Evolutionary conservation across 805 yeast species (phyloP).

Genomic region (Suhomyces sp.): DNA sequence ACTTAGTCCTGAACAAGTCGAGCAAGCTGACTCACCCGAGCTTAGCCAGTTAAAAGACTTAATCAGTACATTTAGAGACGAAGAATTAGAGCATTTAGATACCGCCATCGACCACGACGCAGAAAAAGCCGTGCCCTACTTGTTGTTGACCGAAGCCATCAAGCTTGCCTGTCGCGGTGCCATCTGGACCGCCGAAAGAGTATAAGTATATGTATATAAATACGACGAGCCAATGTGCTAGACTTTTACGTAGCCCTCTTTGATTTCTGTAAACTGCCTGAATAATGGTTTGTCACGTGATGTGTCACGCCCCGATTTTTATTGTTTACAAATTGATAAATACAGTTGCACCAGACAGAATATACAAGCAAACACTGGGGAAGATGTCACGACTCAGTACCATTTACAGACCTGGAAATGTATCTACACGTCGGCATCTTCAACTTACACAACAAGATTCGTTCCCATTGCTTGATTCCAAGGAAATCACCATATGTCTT

Average conservation of each 20-base stretch:
- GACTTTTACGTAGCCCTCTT: too few relatives aligned
- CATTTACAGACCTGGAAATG: constrained; percentile 24
- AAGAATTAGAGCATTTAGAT: constrained; percentile 90
- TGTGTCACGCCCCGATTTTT: not conserved
- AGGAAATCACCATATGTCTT: constrained; percentile 57
- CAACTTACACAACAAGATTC: constrained; percentile 38
- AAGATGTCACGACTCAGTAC: constrained; percentile 32
- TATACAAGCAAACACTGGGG: not conserved
- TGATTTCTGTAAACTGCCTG: too few relatives aligned
- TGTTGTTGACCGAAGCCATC: constrained; percentile 82
- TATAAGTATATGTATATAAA: constrained; percentile 30
- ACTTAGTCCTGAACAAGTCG: constrained; percentile 21
- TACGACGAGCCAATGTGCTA: too few relatives aligned
- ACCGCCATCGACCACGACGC: constrained; percentile 93
- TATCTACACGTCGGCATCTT: constrained; percentile 15
- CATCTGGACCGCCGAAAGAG: constrained; percentile 84
- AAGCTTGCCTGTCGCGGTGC: constrained; percentile 84
- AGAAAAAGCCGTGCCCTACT: constrained; percentile 88
- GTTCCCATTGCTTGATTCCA: constrained; percentile 60
- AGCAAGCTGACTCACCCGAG: constrained; percentile 48
- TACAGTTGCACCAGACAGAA: not conserved
- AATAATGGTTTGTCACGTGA: not conserved
- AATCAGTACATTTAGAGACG: constrained; percentile 81
- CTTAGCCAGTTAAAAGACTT: constrained; percentile 54
- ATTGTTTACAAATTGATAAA: not conserved